A percentile compares a stretch with the other conserved stretches of the same genome.
Evolutionary conservation across 2,329 filamentous ascomycete genomes (phyloP).

Genomic region (Aureobasidium sp.): DNA sequence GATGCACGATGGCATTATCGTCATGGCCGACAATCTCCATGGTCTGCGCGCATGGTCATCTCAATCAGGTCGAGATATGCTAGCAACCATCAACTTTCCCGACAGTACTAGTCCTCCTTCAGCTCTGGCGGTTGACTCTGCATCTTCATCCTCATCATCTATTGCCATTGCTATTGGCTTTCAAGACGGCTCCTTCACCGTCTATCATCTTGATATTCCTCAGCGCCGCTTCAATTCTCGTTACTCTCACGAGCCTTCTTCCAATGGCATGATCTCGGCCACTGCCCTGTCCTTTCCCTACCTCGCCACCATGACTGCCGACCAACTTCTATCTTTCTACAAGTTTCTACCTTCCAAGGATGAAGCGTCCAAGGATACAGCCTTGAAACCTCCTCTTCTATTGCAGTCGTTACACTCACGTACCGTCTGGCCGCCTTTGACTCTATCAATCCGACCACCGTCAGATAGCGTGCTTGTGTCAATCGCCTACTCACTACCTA

Average conservation of each 20-base stretch:
- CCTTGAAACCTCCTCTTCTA: constrained; percentile 46
- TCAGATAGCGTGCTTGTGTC: constrained; percentile 63
- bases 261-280: constrained; percentile 59
- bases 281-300: constrained; percentile 70
- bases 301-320: constrained; percentile 68
- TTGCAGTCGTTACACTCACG: constrained; percentile 75
- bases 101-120: constrained; percentile 40
- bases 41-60: constrained; percentile 76
- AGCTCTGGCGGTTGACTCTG: constrained; percentile 57
- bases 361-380: not conserved
- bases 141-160: constrained; percentile 20
- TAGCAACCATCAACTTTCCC: constrained; percentile 41
- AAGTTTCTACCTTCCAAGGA: constrained; percentile 44
- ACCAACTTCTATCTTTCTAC: constrained; percentile 71
- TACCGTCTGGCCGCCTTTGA: constrained; percentile 69
- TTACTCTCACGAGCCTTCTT: constrained; percentile 56
- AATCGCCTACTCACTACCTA: constrained; percentile 78
- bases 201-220: constrained; percentile 56
- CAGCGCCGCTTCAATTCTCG: constrained; percentile 39
- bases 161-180: constrained; percentile 59
- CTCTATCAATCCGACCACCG: constrained; percentile 71
- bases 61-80: constrained; percentile 49
- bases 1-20: constrained; percentile 67
- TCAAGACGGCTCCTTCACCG: constrained; percentile 60
- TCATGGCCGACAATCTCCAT: constrained; percentile 63